A percentile compares a stretch with the other conserved stretches of the same genome.
These are phyloP conservation scores for Kazachstania viticola DNA, from an alignment of 805 yeast species.

Conservation along the genomic window DNA sequence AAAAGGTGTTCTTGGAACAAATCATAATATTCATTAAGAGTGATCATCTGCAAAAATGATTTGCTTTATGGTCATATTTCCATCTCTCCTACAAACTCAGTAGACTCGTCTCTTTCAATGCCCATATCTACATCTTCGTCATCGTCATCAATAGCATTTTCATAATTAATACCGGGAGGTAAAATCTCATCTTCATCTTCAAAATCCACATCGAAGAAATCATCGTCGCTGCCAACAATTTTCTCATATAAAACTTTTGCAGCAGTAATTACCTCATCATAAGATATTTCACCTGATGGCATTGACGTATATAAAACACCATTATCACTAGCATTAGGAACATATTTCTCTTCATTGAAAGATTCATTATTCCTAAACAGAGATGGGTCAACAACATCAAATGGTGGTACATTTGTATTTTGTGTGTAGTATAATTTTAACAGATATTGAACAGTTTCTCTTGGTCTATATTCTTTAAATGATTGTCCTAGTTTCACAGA, in stretches of 20 bases:
- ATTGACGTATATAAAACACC: slow-evolving; percentile 43
- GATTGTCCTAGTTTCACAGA: slow-evolving; percentile 81
- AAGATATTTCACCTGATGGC: slow-evolving; percentile 80
- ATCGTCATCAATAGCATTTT: slow-evolving; percentile 21
- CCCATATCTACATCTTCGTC: slow-evolving; percentile 22
- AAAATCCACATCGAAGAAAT: slow-evolving; percentile 91
- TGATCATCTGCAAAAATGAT: too few relatives aligned
- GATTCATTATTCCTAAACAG: slow-evolving; percentile 27
- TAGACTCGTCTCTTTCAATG: slow-evolving; percentile 23
- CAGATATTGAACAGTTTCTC: slow-evolving; percentile 51
- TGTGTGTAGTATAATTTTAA: slow-evolving; percentile 54
- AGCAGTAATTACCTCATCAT: slow-evolving; percentile 82
- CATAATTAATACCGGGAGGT: slow-evolving; percentile 6
- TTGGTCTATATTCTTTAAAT: slow-evolving; percentile 74
- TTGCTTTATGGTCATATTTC: slow-evolving; percentile 16
- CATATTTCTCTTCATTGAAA: slow-evolving; percentile 4
- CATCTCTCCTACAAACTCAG: slow-evolving; percentile 32
- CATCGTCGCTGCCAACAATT: slow-evolving; percentile 89
- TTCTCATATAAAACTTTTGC: slow-evolving; percentile 62
- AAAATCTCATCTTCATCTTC: slow-evolving; percentile 76
- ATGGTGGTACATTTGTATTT: slow-evolving; percentile 43
- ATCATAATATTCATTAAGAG: too few relatives aligned
- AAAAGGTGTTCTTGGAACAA: too few relatives aligned
- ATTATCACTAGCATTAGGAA: slow-evolving; percentile 34
- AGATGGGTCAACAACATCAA: slow-evolving; percentile 37